Evolutionary conservation across 139 green algal species (phyloP).

Genomic region (Auxenochlorella protothecoides): DNA sequence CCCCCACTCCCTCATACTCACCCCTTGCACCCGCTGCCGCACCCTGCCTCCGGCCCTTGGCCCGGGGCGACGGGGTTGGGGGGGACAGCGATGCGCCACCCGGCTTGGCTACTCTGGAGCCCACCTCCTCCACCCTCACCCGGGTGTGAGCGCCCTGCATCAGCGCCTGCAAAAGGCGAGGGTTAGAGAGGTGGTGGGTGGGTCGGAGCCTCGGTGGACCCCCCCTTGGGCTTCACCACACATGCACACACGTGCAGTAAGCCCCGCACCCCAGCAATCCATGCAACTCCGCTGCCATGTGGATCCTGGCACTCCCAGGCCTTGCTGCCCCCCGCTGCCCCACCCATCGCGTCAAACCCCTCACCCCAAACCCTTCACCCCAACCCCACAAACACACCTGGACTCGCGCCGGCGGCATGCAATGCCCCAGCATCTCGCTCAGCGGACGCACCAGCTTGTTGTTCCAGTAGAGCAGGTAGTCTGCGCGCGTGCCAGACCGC

Average conservation of each 20-base stretch:
- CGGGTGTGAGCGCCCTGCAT: conserved; percentile 8
- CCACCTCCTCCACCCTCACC: conserved; percentile 9
- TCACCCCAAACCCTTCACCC: background rate
- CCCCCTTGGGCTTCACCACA: background rate
- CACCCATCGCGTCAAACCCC: background rate
- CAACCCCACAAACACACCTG: background rate
- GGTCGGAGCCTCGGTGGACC: background rate
- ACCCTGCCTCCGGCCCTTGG: background rate
- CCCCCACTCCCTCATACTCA: background rate
- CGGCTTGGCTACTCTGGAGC: background rate
- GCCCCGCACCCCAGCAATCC: background rate
- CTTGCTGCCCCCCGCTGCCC: too few relatives aligned
- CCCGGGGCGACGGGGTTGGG: background rate
- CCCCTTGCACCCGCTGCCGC: background rate
- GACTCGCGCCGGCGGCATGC: too few relatives aligned
- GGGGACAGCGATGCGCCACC: background rate
- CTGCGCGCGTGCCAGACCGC: conserved; percentile 15
- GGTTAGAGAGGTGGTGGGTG: background rate
- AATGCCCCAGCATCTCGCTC: too few relatives aligned
- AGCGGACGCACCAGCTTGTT: background rate
- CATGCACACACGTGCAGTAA: background rate
- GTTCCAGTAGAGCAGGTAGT: conserved; percentile 59
- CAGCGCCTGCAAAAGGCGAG: conserved; percentile 9
- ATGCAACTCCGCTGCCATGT: too few relatives aligned
- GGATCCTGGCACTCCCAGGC: too few relatives aligned